These are phyloP conservation scores for Leucocoprinus birnbaumii DNA, from an alignment of 768 basidiomycete species.

Conservation along the genomic window DNA sequence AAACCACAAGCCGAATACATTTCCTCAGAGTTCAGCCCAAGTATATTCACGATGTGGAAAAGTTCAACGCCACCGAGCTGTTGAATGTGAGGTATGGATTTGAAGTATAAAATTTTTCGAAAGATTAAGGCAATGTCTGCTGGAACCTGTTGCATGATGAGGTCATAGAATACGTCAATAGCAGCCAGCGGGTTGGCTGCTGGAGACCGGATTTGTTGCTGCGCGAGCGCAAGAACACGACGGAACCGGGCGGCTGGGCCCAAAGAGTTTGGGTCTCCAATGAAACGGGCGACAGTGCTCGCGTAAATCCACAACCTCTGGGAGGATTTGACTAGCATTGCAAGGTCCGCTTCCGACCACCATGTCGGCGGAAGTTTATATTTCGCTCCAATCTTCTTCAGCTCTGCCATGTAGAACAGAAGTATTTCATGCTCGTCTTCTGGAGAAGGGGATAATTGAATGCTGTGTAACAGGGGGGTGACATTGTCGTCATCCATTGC, in stretches of 20 bases:
- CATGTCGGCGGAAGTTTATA: neutral
- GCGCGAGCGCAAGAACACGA: neutral
- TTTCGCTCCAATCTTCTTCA: neutral
- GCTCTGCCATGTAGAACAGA: conserved; percentile 3
- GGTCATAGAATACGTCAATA: neutral
- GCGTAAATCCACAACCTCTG: neutral
- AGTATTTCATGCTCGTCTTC: conserved; percentile 5
- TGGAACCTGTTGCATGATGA: neutral
- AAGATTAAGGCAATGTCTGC: too few relatives aligned
- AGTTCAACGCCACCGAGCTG: too few relatives aligned
- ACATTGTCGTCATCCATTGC: too few relatives aligned
- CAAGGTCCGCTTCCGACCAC: conserved; percentile 4
- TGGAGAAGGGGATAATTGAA: conserved; percentile 4
- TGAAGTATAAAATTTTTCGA: neutral
- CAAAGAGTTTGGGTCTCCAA: neutral
- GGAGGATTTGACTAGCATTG: neutral
- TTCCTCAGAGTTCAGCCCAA: neutral
- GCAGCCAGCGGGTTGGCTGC: neutral
- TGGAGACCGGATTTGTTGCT: neutral
- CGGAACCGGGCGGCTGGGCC: neutral
- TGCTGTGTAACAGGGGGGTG: too few relatives aligned
- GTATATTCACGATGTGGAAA: neutral
- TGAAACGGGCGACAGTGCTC: neutral
- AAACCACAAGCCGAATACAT: neutral
- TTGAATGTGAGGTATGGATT: too few relatives aligned